Evolutionary conservation across 2,329 filamentous ascomycete genomes (phyloP).

Genomic region (Tolypocladium ophioglossoides): DNA sequence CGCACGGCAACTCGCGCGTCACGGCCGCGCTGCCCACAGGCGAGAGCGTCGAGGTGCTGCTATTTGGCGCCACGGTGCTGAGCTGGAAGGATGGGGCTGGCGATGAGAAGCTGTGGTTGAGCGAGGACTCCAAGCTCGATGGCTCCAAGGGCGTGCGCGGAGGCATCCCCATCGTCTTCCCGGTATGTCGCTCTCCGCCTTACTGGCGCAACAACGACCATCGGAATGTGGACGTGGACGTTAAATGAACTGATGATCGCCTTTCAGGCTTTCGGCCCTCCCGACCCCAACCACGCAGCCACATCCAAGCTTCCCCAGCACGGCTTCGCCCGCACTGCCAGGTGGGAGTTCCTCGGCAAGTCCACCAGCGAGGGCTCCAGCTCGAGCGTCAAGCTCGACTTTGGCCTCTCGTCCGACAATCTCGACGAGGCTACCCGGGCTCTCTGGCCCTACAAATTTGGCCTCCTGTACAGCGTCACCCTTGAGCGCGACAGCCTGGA

Average conservation of each 20-base stretch:
- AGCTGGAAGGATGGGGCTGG: constrained; percentile 82
- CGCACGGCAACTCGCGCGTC: constrained; percentile 60
- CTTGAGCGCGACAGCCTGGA: constrained; percentile 63
- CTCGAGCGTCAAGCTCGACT: constrained; percentile 83
- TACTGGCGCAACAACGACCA: not conserved
- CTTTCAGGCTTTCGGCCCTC: constrained; percentile 71
- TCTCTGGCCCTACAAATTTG: constrained; percentile 80
- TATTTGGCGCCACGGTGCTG: constrained; percentile 86
- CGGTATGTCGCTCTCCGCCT: constrained; percentile 45
- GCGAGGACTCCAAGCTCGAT: constrained; percentile 69
- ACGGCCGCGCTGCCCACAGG: constrained; percentile 75
- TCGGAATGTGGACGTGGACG: not conserved
- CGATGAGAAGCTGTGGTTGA: constrained; percentile 78
- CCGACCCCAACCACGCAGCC: constrained; percentile 63
- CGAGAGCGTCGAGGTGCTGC: constrained; percentile 73
- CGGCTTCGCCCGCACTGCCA: constrained; percentile 81
- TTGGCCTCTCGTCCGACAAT: constrained; percentile 70
- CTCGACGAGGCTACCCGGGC: constrained; percentile 57
- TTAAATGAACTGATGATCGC: not conserved
- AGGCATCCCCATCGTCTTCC: constrained; percentile 87
- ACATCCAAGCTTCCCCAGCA: constrained; percentile 79
- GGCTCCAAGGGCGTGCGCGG: constrained; percentile 84
- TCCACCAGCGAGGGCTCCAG: constrained; percentile 45
- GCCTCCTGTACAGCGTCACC: constrained; percentile 86
- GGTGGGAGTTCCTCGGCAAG: constrained; percentile 92